Evolutionary conservation across 1,284 basidiomycete species (phyloP), one percentile per base, ranked within the genome.

Genomic region (Tremellales sp.): DNA sequence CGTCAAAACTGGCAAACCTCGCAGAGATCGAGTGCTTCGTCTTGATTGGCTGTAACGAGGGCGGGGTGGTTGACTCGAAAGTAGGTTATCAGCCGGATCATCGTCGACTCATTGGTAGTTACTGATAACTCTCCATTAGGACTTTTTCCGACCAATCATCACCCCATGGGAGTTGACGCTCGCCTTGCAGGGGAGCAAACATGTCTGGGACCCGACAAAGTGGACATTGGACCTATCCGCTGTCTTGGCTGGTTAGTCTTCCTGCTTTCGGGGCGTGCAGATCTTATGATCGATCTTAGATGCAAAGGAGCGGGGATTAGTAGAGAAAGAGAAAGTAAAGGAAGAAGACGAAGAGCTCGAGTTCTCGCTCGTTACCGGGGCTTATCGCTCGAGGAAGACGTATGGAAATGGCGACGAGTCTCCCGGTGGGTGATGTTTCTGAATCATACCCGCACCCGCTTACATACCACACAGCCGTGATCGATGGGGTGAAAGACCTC

Each of bases 21-120:
- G 80, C 89, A 61, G 93, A 97, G 69, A 85, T 99, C 42, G 94
- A 97, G 65, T 93, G 91, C 62, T 98, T 93, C 62, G 85, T 98
- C 5, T 78, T 97, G 48, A 85, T 97, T 1, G 93, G 93, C 1
- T 98, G 94, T 71, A 85, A 86, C 0, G 94, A 98, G 68, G 94
- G 94, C 60, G 90, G 87, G 41, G 70, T 97, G 31, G 80, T 95
- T 14, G 89, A 95, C 40, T 79, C 85, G 0, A 88, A 86, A 75
- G 86, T 84, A 36, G 5, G 68, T 53, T 9, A 7, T 42, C 49
- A 25, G n/a, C 1, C 26, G 43, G n/a, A 48, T 48, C 19, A 37
- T 26, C 38, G 31, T 24, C 19, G 16, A 37, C 13, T 18, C 24
- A 39, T 9, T 34, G 21, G 24, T 22, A 42, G 37, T 40, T 58